These are phyloP conservation scores for Pseudocercospora eumusae DNA, from an alignment of 2,329 filamentous ascomycete genomes.

Conservation along the genomic window DNA sequence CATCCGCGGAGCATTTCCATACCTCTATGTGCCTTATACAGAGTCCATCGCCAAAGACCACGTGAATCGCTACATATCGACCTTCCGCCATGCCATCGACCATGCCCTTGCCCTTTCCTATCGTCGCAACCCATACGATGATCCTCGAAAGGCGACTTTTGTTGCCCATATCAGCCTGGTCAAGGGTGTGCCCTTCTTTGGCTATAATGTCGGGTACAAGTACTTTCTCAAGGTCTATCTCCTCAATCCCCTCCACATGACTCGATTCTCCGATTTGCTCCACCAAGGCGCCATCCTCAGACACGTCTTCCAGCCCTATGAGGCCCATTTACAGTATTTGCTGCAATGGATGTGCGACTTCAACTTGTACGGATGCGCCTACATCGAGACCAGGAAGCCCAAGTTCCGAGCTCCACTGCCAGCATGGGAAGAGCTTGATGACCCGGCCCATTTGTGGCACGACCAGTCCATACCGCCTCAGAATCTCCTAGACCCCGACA, in stretches of 20 bases:
- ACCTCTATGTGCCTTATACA: slow-evolving; percentile 69
- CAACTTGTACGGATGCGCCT: slow-evolving; percentile 92
- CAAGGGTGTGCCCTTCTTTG: slow-evolving; percentile 94
- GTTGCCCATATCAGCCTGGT: slow-evolving; percentile 89
- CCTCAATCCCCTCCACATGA: slow-evolving; percentile 83
- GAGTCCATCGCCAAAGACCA: slow-evolving; percentile 30
- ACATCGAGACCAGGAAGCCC: slow-evolving; percentile 70
- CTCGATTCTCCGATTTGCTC: slow-evolving; percentile 81
- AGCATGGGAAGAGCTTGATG: slow-evolving; percentile 62
- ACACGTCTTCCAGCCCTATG: slow-evolving; percentile 82
- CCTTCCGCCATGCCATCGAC: slow-evolving; percentile 83
- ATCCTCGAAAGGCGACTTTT: slow-evolving; percentile 63
- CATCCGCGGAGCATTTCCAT: slow-evolving; percentile 92
- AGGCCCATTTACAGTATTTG: slow-evolving; percentile 88
- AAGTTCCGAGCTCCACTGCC: slow-evolving; percentile 77
- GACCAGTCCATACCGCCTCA: slow-evolving; percentile 65
- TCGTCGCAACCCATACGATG: slow-evolving; percentile 70
- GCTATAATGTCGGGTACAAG: slow-evolving; percentile 87
- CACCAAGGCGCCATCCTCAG: slow-evolving; percentile 87
- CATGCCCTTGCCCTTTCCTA: slow-evolving; percentile 86
- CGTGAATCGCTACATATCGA: slow-evolving; percentile 76
- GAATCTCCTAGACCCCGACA: slow-evolving; percentile 62
- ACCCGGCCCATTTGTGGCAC: slow-evolving; percentile 73
- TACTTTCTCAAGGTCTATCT: slow-evolving; percentile 95
- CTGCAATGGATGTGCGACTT: slow-evolving; percentile 99